Evolutionary conservation across 352 stramenopile genomes (phyloP), one percentile per base, ranked within the genome.

Genomic region (Phytophthora nicotianae): DNA sequence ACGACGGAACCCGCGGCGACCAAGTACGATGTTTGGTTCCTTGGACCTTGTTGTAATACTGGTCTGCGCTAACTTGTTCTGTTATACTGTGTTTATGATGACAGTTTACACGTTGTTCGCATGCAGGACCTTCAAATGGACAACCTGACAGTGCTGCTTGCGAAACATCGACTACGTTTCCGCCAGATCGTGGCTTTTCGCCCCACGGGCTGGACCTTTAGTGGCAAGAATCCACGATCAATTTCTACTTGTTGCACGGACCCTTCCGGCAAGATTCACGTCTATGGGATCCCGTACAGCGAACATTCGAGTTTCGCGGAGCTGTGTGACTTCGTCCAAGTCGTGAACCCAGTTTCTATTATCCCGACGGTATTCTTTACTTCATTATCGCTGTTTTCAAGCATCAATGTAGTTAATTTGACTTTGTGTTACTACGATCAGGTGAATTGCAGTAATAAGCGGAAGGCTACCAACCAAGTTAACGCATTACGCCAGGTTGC

Each of bases 241-340:
- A 62, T 90, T 37, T 89, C 85, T 37, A 91, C 70, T 46, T 97
- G 68, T 71, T 96, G 76, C 43, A 90, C 64, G 21, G 86, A 97
- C 51, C 75, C 76, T 19, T 90, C 75, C 38, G 90, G 87, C n/a
- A 88, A 84, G 32, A 82, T 97, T 43, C 83, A 72, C 27, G 87
- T 99, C 46, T 97, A 98, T 68, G 92, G 90, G 48, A 89, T 99
- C 35, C 97, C 97, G 3, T 99, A 99, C 79, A 98, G 89, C 60
- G 97, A 99, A 59, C 97, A 99, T 72, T 98, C 90, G 21, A 98
- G 86, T 63, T 99, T 98, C 69, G 83, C 84, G 5, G 97, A 99
- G 69, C 79, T 99, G 8, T 88, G 93, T 29, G 89, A 98, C 38
- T 98, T 98, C 63, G 68, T 92, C 19, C 89, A 87, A 71, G 75